Base-by-base conservation (phyloP, 2,329 filamentous ascomycete genomes). In the Colletotrichum spinosum region DNA sequence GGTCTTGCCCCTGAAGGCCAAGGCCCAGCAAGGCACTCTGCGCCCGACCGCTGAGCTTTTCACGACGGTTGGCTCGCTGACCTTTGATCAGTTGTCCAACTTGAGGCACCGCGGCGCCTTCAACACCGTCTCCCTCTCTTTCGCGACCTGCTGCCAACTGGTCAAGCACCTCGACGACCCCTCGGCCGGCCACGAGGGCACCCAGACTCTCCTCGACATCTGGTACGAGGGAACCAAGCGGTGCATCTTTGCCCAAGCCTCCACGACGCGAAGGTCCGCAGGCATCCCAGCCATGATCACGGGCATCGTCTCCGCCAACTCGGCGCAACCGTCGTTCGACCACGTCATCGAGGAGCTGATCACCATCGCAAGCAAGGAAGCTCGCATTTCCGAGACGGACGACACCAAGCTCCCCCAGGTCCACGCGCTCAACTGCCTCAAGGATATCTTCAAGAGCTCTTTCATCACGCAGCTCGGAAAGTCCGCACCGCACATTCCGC, bases 31-130 rank as follows among this genome's bases (percentile, higher is more conserved):
- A 8, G 79, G 80, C 3, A 74, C 77, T 35, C 80, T 89, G 0
- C 77, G 82, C n/a, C 84, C 85, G 2, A 78, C 81, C 2, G 72
- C 76, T 9, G 77, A 82, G 2, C 82, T 90, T 1, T 92, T 94
- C 67, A 82, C 87, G 44, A 80, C 79, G 8, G 86, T 95, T 42
- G 94, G 94, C 8, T 82, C 87, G 44, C 79, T 97, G 7, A 90
- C 92, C 13, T 97, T 97, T 73, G 87, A 87, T 2, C 93, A 99
- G 73, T 83, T 99, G 8, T 88, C 93, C 0, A 92, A 88, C 56
- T 82, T 99, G 37, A 88, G 96, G 45, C 96, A 99, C 76, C 87
- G 96, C 62, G 96, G 96, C 61, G 96, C 96, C 7, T 97, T 98
- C 73, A 96, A 93, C 0, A 95, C 95, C 0, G 96, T 98, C 2